Base-by-base conservation (phyloP, 768 basidiomycete genomes). In the Boletus tomentosulus region DNA sequence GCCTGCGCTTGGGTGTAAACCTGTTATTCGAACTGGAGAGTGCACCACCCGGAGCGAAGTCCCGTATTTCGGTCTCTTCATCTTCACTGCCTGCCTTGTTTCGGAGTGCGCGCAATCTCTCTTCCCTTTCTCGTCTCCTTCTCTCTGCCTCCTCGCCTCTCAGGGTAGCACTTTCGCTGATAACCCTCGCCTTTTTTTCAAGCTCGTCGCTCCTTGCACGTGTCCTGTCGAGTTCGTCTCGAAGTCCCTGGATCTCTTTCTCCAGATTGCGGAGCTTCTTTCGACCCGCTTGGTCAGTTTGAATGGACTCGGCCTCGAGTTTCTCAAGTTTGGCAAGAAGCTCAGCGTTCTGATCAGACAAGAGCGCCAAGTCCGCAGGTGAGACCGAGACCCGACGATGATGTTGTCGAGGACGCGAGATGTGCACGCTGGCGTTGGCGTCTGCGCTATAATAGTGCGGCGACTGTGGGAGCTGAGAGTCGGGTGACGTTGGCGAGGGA, bases 301-400 rank as follows among this genome's bases (percentile, higher is more conserved):
- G 78, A 11, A 68, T 69, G 15, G 89, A 83, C 55, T 92, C 90
- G 1, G 77, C 68, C 65, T 93, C 87, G 10, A 94, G 77, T 55
- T 79, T 78, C 69, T 92, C 86, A 6, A 94, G 76, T 58, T 90
- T 89, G 25, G 77, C 71, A 4, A 89, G 71, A 15, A 94, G 83
- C 57, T 93, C 89, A 0, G 85, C 82, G 61, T 94, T 94, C 70
- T 94, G 90, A 62, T 90, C 87, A 1, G 87, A 80, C 41, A 93
- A 80, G 7, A 80, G 74, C 3, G 83, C 80, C 27, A 93, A 76
- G 54, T 91, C 89, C 15, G 78, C 72, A 2, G 83, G 82, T 4
- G 85, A 83, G 51, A 88, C 79, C 43, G 87, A 83, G 42, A 87
- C 77, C 47, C 80, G 77, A 38, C 64, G 62, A 39, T 54, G 59